Percentiles rank a stretch among this genome's conserved stretches.
phyloP scores from a whole-genome alignment of 805 yeast species.

The Candida namnaoensis region DNA sequence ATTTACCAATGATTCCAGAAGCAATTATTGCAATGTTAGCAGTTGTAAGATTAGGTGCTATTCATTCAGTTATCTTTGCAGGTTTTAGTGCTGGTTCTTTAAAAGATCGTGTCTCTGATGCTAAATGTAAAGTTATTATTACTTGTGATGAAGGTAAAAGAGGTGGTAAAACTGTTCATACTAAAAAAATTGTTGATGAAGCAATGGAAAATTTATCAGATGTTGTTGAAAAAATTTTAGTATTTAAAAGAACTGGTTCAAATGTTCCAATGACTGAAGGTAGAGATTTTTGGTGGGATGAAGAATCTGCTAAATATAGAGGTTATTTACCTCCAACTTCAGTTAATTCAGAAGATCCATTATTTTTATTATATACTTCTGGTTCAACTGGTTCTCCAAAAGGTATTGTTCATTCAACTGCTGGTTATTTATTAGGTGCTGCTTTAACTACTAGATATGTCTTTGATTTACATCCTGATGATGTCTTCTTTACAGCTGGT shows the following conservation, averaged over 20 bases:
- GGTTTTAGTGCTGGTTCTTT: slow-evolving; percentile 73
- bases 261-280: slow-evolving; percentile 37
- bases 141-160: slow-evolving; percentile 79
- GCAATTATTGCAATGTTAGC: slow-evolving; percentile 72
- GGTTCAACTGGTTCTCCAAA: slow-evolving; percentile 89
- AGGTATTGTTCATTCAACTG: slow-evolving; percentile 78
- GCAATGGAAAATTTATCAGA: slow-evolving; percentile 56
- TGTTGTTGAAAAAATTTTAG: slow-evolving; percentile 59
- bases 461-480: slow-evolving; percentile 70
- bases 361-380: slow-evolving; percentile 74
- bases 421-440: slow-evolving; percentile 72
- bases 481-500: slow-evolving; percentile 77
- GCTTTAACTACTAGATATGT: slow-evolving; percentile 64
- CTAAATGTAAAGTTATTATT: slow-evolving; percentile 61
- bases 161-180: slow-evolving; percentile 76
- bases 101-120: slow-evolving; percentile 65
- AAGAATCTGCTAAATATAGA: slow-evolving; percentile 52
- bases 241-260: slow-evolving; percentile 67
- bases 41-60: slow-evolving; percentile 72
- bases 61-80: slow-evolving; percentile 81
- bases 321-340: slow-evolving; percentile 62
- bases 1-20: slow-evolving; percentile 81
- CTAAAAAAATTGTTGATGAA: slow-evolving; percentile 77
- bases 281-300: slow-evolving; percentile 75
- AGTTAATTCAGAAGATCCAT: slow-evolving; percentile 72